These are phyloP conservation scores for Musa beccarii DNA, from an alignment of 176 grass and related monocot species.

Conservation along the genomic window DNA sequence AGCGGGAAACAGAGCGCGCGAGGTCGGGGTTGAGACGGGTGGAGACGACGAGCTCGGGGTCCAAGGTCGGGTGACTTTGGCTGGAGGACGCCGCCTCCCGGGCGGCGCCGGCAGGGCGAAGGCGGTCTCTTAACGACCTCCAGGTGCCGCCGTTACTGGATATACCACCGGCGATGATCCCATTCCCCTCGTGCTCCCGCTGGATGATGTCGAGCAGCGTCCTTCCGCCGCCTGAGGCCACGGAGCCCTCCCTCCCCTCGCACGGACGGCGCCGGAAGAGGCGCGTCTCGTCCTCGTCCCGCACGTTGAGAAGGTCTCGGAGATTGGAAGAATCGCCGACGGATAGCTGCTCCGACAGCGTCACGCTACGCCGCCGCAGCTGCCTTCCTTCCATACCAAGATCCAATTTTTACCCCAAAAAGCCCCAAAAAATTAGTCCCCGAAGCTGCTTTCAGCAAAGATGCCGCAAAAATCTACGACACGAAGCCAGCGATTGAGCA, in stretches of 20 bases:
- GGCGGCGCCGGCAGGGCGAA: constrained; percentile 27
- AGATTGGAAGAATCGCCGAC: constrained; percentile 28
- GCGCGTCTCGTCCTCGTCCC: constrained; percentile 19
- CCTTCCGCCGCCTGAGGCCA: neutral
- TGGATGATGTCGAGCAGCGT: constrained; percentile 27
- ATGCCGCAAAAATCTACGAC: too few species aligned
- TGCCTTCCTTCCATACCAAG: constrained; percentile 33
- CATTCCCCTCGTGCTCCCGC: constrained; percentile 9
- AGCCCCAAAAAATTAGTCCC: neutral
- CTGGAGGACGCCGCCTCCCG: constrained; percentile 7
- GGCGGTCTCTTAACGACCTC: constrained; percentile 51
- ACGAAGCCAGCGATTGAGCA: too few species aligned
- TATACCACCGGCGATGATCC: constrained; percentile 7
- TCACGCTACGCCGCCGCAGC: constrained; percentile 43
- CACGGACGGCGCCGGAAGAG: too few species aligned
- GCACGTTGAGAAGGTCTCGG: constrained; percentile 38
- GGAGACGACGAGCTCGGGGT: constrained; percentile 10
- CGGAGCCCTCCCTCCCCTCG: neutral
- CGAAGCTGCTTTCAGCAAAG: too few species aligned
- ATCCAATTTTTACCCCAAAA: neutral
- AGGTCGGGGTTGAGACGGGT: neutral
- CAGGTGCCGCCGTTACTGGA: constrained; percentile 25
- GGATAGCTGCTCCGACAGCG: constrained; percentile 64
- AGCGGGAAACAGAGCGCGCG: neutral
- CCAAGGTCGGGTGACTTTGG: neutral